Conservation (phyloP, 176 grass and related monocot genomes). For the Pontederia paniculata region DNA sequence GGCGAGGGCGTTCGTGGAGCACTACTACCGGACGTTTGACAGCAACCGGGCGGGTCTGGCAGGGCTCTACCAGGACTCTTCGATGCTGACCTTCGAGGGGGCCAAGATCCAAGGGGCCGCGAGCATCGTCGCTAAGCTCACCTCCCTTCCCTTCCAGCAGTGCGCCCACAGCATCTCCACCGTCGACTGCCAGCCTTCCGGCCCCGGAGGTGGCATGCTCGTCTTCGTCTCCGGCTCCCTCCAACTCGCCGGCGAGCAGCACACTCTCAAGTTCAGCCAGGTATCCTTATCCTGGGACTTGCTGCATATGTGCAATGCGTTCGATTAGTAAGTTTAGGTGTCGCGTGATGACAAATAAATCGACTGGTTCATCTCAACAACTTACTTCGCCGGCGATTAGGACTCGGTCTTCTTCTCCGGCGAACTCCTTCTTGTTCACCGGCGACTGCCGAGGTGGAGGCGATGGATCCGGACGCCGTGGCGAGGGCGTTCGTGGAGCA, state of each 20-base stretch:
- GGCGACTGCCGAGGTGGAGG: too few species aligned
- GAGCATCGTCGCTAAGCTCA: slow-evolving; percentile 14
- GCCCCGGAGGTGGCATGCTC: slow-evolving; percentile 3
- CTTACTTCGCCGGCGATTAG: too few species aligned
- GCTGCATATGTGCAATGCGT: neutral
- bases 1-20: slow-evolving; percentile 13
- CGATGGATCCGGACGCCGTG: too few species aligned
- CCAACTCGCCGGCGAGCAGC: slow-evolving; percentile 7
- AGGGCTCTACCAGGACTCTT: slow-evolving; percentile 6
- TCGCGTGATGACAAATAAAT: too few species aligned
- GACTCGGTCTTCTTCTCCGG: too few species aligned
- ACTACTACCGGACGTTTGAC: slow-evolving; percentile 14
- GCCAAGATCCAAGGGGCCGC: neutral
- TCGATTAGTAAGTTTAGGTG: neutral
- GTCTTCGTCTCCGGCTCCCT: slow-evolving; percentile 19
- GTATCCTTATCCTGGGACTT: neutral
- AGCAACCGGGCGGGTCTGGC: neutral
- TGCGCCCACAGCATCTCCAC: slow-evolving; percentile 7
- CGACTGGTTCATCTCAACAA: too few species aligned
- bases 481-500: too few species aligned
- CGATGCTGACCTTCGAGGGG: slow-evolving; percentile 19
- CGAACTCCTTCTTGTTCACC: too few species aligned
- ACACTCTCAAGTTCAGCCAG: slow-evolving; percentile 16
- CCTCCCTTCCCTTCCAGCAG: slow-evolving; percentile 13
- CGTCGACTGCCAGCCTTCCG: slow-evolving; percentile 13